phyloP scores from a whole-genome alignment of 2,329 filamentous ascomycete species.

The Orbilia ellipsospora region DNA sequence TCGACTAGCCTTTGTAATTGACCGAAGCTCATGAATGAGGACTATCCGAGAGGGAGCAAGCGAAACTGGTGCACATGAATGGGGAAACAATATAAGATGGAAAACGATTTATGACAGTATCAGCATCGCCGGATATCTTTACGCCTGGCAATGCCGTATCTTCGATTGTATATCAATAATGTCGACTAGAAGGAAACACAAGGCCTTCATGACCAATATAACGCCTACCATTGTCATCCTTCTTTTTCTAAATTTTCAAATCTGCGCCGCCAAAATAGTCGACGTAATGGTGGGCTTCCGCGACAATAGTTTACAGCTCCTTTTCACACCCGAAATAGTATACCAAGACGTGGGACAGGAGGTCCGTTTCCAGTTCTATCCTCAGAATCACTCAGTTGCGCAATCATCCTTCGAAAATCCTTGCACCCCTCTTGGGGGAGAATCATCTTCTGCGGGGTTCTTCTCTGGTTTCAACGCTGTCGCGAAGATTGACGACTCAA shows the following conservation, averaged over 20 bases:
- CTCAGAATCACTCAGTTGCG: conserved; percentile 79
- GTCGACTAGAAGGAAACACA: too few species aligned
- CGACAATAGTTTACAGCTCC: conserved; percentile 37
- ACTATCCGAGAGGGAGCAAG: conserved; percentile 30
- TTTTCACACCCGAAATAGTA: conserved; percentile 57
- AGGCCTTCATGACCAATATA: too few species aligned
- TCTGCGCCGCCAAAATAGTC: conserved; percentile 35
- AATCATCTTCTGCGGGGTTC: conserved; percentile 66
- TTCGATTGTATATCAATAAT: too few species aligned
- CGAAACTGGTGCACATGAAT: conserved; percentile 7
- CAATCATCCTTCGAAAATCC: conserved; percentile 80
- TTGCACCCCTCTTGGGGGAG: conserved; percentile 70
- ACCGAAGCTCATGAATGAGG: conserved; percentile 47
- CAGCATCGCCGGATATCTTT: conserved; percentile 6
- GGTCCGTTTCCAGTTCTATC: conserved; percentile 59
- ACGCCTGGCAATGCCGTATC: conserved; percentile 27
- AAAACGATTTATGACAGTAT: conserved; percentile 42
- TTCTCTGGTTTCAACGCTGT: conserved; percentile 70
- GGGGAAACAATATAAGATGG: conserved; percentile 24
- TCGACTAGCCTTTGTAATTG: too few species aligned
- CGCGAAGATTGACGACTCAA: conserved; percentile 22
- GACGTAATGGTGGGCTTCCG: conserved; percentile 39
- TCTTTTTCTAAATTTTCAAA: conserved; percentile 18
- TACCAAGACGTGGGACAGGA: conserved; percentile 57
- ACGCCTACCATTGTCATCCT: not conserved